Conservation (phyloP, 352 stramenopile genomes). For the Globisporangium nunn region DNA sequence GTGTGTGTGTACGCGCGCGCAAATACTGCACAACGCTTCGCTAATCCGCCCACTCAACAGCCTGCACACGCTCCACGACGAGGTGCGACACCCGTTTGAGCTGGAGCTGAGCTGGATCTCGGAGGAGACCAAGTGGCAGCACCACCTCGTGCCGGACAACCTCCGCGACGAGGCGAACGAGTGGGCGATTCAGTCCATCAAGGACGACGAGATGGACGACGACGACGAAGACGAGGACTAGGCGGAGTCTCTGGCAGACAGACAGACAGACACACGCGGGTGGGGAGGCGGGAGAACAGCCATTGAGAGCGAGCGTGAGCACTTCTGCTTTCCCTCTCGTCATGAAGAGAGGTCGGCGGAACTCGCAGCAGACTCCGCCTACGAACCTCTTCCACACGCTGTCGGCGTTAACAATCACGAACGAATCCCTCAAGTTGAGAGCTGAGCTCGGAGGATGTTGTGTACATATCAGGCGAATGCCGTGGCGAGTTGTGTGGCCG, state of each 20-base stretch:
- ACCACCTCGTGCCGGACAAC: constrained; percentile 90
- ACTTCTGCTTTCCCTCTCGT: too few species aligned
- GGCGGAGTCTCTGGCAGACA: neutral
- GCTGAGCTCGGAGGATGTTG: too few species aligned
- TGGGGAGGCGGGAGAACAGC: neutral
- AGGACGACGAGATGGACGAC: constrained; percentile 85
- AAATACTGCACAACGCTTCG: too few species aligned
- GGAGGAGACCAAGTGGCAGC: constrained; percentile 93
- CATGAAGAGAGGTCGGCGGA: too few species aligned
- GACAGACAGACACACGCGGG: neutral
- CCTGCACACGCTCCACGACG: constrained; percentile 94
- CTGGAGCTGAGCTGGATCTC: constrained; percentile 98
- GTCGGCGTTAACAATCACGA: too few species aligned
- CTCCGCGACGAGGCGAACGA: constrained; percentile 80
- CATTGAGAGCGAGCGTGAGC: too few species aligned
- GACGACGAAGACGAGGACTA: constrained; percentile 79
- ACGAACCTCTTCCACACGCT: too few species aligned
- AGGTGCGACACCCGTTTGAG: constrained; percentile 97
- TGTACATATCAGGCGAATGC: too few species aligned
- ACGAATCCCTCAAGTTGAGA: too few species aligned
- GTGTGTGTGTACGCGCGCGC: neutral
- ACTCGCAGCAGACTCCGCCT: too few species aligned
- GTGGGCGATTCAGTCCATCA: constrained; percentile 81
- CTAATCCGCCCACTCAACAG: constrained; percentile 19
- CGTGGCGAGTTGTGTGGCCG: too few species aligned